Percentiles rank a stretch among this genome's conserved stretches.
These are phyloP conservation scores for Coniosporium apollinis DNA, from an alignment of 495 filamentous ascomycete genomes.

Conservation along the genomic window DNA sequence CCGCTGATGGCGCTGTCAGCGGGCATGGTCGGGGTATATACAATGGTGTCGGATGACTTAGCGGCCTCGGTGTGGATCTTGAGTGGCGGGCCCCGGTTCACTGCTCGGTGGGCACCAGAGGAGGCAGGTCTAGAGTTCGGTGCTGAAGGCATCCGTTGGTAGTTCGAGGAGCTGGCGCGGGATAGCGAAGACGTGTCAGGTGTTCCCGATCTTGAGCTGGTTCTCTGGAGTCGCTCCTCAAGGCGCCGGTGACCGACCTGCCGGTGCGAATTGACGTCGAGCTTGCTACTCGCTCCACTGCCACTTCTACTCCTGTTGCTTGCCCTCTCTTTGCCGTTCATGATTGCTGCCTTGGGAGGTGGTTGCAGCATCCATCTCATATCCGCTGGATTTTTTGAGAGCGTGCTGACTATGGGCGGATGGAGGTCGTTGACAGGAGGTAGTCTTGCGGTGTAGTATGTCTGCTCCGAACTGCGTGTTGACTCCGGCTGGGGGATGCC, in stretches of 20 bases:
- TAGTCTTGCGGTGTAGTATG: slow-evolving; percentile 50
- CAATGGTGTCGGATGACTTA: too few relatives aligned
- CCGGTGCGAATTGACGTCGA: too few relatives aligned
- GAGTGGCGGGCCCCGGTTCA: background rate
- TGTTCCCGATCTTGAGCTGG: too few relatives aligned
- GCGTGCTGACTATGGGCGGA: slow-evolving; percentile 67
- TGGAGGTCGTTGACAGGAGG: slow-evolving; percentile 77
- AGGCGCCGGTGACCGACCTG: too few relatives aligned
- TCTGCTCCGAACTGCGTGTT: slow-evolving; percentile 23
- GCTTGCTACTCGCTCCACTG: slow-evolving; percentile 28
- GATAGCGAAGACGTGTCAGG: slow-evolving; percentile 15
- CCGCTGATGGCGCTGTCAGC: too few relatives aligned
- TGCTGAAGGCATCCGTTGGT: too few relatives aligned
- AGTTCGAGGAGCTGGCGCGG: slow-evolving; percentile 10
- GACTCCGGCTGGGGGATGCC: slow-evolving; percentile 28
- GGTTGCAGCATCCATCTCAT: slow-evolving; percentile 86
- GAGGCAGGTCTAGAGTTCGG: too few relatives aligned
- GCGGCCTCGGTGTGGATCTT: slow-evolving; percentile 1
- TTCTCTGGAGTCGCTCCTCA: too few relatives aligned
- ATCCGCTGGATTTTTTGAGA: slow-evolving; percentile 41
- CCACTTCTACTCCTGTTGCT: slow-evolving; percentile 34
- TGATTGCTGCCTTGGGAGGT: slow-evolving; percentile 65
- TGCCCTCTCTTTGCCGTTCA: slow-evolving; percentile 60
- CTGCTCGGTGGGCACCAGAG: too few relatives aligned
- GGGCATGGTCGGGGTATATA: too few relatives aligned